Evolutionary conservation across 2,329 filamentous ascomycete genomes (phyloP), one percentile per base, ranked within the genome.

Genomic region (Calonectria hawksworthii): DNA sequence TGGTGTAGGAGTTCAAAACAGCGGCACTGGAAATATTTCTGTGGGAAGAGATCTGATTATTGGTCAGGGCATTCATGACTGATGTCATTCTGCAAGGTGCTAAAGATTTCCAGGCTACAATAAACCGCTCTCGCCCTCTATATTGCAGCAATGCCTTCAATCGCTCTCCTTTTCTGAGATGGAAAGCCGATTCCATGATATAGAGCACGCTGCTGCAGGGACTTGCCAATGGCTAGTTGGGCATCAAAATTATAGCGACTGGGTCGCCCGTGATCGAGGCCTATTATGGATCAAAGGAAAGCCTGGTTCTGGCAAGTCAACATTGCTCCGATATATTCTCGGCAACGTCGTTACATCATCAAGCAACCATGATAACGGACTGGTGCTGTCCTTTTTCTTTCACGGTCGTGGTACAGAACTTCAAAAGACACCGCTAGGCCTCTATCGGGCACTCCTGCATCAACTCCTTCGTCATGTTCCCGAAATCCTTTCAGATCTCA

Each of bases 391-490:
- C 8, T 61, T 61, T 36, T 61, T 61, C 34, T 61, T 61, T 23
- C 56, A 41, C 14, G 32, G 56, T 14, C 56, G 32, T 16, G 56
- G 56, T 9, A 21, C 18, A 9, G 34, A 41, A 16, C 21, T 61
- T 23, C 21, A 61, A 34, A 61, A 23, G 21, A 61, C 56, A 3
- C 32, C 56, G 4, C 23, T 61, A 18, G 56, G 56, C 1, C 34
- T 63, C 21, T 63, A 36, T 16, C 56, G 56, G 1, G 26, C 56
- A 16, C 70, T 86, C 2, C 69, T 86, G 26, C 77, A 85, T 72
- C 83, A 85, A 8, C 13, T 83, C 21, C 82, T 85, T 6, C 32
- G 68, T 1, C 77, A 83, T 21, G 78, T 67, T 0, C 78, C 81
- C 2, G 68, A 69, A 9, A 72, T 79, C 2, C 26, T 79, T 0